Conservation (phyloP, 176 grass and related monocot genomes). For the Microstegium vimineum region DNA sequence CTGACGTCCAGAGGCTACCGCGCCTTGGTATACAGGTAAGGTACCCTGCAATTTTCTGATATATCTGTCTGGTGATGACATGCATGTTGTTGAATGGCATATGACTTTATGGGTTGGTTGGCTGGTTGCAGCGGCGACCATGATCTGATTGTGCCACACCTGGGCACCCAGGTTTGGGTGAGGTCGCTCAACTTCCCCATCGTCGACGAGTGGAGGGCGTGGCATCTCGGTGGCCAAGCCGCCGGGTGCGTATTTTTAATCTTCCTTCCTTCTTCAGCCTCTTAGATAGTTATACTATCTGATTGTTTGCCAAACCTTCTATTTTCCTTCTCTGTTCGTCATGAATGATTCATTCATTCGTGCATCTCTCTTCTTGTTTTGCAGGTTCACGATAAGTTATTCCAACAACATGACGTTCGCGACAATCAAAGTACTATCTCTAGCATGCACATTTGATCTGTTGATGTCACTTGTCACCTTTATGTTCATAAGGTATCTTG, state of each 20-base stretch:
- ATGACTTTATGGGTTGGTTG: background rate
- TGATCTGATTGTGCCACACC: background rate
- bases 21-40: slow-evolving; percentile 40
- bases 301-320: background rate
- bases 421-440: background rate
- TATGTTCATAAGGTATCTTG: background rate
- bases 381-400: background rate
- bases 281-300: background rate
- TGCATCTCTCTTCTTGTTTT: background rate
- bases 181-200: background rate
- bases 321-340: background rate
- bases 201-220: background rate
- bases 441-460: background rate
- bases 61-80: background rate
- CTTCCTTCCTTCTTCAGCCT: background rate
- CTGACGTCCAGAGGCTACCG: slow-evolving; percentile 37
- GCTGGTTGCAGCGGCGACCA: background rate
- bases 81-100: background rate
- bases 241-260: background rate
- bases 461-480: background rate
- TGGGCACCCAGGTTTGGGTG: background rate
- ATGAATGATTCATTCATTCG: background rate
- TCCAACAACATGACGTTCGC: slow-evolving; percentile 4
- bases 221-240: background rate
- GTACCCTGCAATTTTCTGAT: background rate